These are phyloP conservation scores for Cardamine resedifolia DNA, from an alignment of 345 rosid genomes.

Conservation along the genomic window DNA sequence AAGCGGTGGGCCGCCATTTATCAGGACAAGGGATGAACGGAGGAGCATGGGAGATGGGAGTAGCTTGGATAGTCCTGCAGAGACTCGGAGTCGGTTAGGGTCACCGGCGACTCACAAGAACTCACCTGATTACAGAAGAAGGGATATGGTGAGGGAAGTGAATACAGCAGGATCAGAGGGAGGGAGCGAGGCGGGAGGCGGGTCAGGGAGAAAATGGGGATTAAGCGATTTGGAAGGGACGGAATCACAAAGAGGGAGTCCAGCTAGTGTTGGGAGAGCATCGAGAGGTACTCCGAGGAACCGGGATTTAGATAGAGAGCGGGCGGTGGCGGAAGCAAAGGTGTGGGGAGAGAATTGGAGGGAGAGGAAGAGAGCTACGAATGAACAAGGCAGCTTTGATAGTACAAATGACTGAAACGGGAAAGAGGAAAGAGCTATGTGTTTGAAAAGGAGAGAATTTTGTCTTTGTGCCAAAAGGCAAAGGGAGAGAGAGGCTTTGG, in stretches of 20 bases:
- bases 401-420: constrained; percentile 60
- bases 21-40: constrained; percentile 64
- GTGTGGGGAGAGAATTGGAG: constrained; percentile 99
- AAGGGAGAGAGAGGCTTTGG: constrained; percentile 7
- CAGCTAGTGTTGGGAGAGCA: constrained; percentile 57
- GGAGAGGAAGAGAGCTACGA: constrained; percentile 73
- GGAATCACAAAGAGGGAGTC: constrained; percentile 77
- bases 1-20: constrained; percentile 55
- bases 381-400: constrained; percentile 63
- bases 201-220: constrained; percentile 85
- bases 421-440: constrained; percentile 36
- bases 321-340: constrained; percentile 96
- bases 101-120: constrained; percentile 76
- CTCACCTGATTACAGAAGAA: constrained; percentile 82
- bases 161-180: constrained; percentile 51
- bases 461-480: constrained; percentile 24
- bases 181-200: constrained; percentile 63
- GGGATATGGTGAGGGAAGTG: constrained; percentile 58
- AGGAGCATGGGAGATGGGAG: constrained; percentile 64
- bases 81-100: constrained; percentile 54
- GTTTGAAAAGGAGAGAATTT: neutral
- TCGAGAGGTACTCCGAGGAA: constrained; percentile 77
- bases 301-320: constrained; percentile 86
- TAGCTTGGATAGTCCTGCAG: constrained; percentile 64
- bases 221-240: constrained; percentile 58